Conservation (phyloP, 2,329 filamentous ascomycete genomes). For the Aspergillus thermomutatus region DNA sequence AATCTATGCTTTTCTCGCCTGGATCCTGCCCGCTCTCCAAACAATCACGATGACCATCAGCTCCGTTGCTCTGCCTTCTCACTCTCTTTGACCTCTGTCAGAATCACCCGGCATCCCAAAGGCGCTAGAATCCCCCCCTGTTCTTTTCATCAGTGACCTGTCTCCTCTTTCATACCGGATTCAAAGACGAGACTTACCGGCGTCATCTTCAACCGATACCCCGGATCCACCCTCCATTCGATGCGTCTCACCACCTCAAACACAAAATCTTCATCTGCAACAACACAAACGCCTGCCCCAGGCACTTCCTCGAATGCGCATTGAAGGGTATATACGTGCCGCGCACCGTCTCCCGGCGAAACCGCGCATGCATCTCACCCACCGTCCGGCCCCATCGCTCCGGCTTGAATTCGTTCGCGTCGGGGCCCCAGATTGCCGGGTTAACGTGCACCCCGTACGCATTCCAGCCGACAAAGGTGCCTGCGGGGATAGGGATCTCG, state of each 20-base stretch:
- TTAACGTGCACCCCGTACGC: conserved; percentile 41
- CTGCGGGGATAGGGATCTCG: conserved; percentile 30
- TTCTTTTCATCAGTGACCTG: conserved; percentile 4
- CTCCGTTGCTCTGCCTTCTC: not conserved
- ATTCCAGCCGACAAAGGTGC: conserved; percentile 43
- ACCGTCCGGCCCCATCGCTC: conserved; percentile 36
- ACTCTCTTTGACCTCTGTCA: not conserved
- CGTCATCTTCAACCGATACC: conserved; percentile 23
- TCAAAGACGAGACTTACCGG: conserved; percentile 16
- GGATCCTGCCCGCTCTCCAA: too few species aligned
- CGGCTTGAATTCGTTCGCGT: conserved; percentile 32
- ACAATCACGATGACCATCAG: not conserved
- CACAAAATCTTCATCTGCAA: conserved; percentile 24
- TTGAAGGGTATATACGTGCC: conserved; percentile 31
- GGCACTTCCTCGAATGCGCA: conserved; percentile 26
- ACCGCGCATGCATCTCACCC: conserved; percentile 25
- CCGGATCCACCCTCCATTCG: conserved; percentile 19
- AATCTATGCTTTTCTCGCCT: not conserved
- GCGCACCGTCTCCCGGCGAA: conserved; percentile 23
- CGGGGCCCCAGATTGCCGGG: conserved; percentile 28
- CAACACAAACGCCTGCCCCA: conserved; percentile 29
- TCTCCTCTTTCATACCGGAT: not conserved
- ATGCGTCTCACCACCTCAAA: conserved; percentile 21
- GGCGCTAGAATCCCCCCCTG: conserved; percentile 25
- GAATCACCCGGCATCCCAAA: conserved; percentile 14